phyloP scores from a whole-genome alignment of 495 filamentous ascomycete genomes.

The Margaritispora aquatica region DNA sequence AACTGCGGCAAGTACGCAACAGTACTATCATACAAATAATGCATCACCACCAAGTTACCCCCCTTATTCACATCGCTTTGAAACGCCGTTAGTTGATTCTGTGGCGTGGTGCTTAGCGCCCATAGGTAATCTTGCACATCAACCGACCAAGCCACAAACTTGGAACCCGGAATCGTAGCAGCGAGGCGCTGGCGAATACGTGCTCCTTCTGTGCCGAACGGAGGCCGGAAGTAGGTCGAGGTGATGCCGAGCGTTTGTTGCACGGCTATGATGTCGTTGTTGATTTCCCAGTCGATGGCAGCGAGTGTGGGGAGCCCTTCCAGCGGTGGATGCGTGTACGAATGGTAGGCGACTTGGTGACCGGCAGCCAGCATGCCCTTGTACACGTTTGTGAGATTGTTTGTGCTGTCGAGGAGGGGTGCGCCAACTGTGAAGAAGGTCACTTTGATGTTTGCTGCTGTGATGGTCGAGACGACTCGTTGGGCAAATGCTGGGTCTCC shows the following conservation, averaged over 20 bases:
- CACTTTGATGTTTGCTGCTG: constrained; percentile 55
- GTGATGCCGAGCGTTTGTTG: constrained; percentile 40
- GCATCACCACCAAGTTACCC: constrained; percentile 71
- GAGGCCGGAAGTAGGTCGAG: constrained; percentile 64
- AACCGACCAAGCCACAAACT: constrained; percentile 61
- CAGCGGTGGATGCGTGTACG: constrained; percentile 69
- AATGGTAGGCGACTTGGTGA: constrained; percentile 72
- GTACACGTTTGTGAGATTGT: constrained; percentile 59
- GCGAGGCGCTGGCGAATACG: constrained; percentile 61
- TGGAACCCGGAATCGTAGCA: constrained; percentile 36
- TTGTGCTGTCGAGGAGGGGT: constrained; percentile 51
- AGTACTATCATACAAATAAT: constrained; percentile 65
- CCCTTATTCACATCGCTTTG: constrained; percentile 57
- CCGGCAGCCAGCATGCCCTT: constrained; percentile 56
- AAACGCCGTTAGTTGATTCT: constrained; percentile 72
- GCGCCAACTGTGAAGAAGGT: constrained; percentile 76
- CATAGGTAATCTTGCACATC: constrained; percentile 79
- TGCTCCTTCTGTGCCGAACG: constrained; percentile 69
- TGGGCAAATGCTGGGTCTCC: constrained; percentile 57
- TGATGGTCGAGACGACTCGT: constrained; percentile 58
- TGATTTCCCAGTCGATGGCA: constrained; percentile 66
- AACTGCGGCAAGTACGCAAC: constrained; percentile 62
- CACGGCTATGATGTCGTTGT: constrained; percentile 54
- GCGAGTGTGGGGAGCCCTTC: constrained; percentile 53
- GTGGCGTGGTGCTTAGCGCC: constrained; percentile 56